These are phyloP conservation scores for Aspergillus kassunensis DNA, from an alignment of 495 filamentous ascomycete species.

Conservation along the genomic window DNA sequence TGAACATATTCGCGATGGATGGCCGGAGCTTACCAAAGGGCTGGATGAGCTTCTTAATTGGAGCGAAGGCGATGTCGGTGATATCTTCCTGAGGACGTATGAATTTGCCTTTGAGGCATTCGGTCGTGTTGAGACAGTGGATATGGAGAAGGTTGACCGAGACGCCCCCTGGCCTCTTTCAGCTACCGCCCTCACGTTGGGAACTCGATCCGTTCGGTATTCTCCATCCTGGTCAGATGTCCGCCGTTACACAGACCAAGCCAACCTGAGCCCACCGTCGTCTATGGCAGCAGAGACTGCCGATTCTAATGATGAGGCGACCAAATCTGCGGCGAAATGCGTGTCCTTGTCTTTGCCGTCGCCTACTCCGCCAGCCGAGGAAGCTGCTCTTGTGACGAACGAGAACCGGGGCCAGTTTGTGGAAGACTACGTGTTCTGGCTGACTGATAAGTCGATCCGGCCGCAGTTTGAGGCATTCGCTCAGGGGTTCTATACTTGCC, in stretches of 20 bases:
- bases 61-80: slow-evolving; percentile 74
- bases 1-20: slow-evolving; percentile 78
- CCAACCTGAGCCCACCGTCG: slow-evolving; percentile 21
- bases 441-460: slow-evolving; percentile 71
- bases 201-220: slow-evolving; percentile 7
- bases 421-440: slow-evolving; percentile 81
- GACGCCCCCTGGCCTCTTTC: slow-evolving; percentile 37
- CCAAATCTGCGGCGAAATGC: slow-evolving; percentile 20
- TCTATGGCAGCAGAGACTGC: slow-evolving; percentile 25
- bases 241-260: slow-evolving; percentile 18
- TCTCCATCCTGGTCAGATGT: slow-evolving; percentile 27
- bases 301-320: slow-evolving; percentile 16
- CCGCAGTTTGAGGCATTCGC: slow-evolving; percentile 78
- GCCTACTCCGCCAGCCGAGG: slow-evolving; percentile 25
- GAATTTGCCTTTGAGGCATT: slow-evolving; percentile 75
- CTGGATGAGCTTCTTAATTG: slow-evolving; percentile 68
- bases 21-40: slow-evolving; percentile 73
- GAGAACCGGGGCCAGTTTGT: slow-evolving; percentile 74
- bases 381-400: slow-evolving; percentile 60
- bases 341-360: slow-evolving; percentile 19
- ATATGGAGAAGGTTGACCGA: slow-evolving; percentile 48
- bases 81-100: slow-evolving; percentile 76
- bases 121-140: slow-evolving; percentile 50
- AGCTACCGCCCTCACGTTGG: slow-evolving; percentile 2
- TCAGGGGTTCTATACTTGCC: slow-evolving; percentile 72